phyloP scores from a whole-genome alignment of 768 basidiomycete genomes.

The Russula olivacea region DNA sequence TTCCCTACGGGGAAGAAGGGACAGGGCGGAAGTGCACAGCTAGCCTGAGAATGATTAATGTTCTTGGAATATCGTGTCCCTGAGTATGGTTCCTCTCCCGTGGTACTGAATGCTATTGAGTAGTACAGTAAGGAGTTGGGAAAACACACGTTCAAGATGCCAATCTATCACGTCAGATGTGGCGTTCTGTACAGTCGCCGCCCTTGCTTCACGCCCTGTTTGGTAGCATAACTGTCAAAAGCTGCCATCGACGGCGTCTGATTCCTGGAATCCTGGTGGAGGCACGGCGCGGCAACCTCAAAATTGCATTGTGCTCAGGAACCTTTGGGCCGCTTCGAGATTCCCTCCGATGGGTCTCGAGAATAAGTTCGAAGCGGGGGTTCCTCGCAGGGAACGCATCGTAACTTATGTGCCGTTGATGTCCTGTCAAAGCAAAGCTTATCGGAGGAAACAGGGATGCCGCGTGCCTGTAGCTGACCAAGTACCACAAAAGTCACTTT shows the following conservation, averaged over 20 bases:
- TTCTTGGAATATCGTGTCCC: not conserved
- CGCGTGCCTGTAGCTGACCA: not conserved
- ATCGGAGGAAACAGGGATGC: not conserved
- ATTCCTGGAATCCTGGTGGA: not conserved
- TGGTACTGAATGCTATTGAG: not conserved
- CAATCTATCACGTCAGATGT: not conserved
- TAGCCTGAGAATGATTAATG: not conserved
- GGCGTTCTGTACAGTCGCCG: not conserved
- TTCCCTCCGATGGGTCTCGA: not conserved
- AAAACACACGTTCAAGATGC: not conserved
- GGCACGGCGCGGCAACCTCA: not conserved
- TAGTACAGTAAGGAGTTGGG: not conserved
- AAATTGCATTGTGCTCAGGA: not conserved
- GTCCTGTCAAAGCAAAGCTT: not conserved
- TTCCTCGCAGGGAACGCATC: slow-evolving; percentile 4
- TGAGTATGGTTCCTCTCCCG: not conserved
- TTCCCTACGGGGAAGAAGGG: slow-evolving; percentile 2
- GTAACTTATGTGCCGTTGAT: slow-evolving; percentile 2
- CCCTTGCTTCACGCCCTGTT: not conserved
- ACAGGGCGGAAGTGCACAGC: not conserved
- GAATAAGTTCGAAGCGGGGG: not conserved
- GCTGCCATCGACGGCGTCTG: not conserved
- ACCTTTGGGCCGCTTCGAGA: not conserved
- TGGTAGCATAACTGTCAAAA: not conserved
- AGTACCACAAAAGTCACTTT: not conserved